Conservation (phyloP, 176 grass and related monocot species). For the Rhynchospora breviuscula region DNA sequence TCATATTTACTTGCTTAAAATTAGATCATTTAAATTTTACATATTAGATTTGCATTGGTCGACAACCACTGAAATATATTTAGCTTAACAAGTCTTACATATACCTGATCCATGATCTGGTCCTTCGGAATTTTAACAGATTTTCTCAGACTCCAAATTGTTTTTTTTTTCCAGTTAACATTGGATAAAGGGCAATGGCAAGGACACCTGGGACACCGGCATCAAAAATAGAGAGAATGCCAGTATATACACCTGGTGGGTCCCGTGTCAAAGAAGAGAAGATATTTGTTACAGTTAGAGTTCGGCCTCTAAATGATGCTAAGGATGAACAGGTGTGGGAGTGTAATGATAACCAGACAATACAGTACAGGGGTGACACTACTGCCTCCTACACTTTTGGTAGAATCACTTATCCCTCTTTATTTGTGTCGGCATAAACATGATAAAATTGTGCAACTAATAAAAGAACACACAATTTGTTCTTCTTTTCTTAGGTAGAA, state of each 20-base stretch:
- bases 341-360: conserved; percentile 61
- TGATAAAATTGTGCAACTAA: too few relatives aligned
- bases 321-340: conserved; percentile 77
- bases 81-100: neutral
- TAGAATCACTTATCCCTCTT: conserved; percentile 23
- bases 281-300: conserved; percentile 95
- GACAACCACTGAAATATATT: neutral
- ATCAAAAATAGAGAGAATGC: conserved; percentile 65
- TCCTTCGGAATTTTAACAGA: neutral
- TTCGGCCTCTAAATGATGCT: conserved; percentile 50
- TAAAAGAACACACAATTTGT: too few relatives aligned
- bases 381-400: conserved; percentile 78
- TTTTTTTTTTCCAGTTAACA: neutral
- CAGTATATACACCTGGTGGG: conserved; percentile 59
- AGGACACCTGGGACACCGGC: conserved; percentile 54
- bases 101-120: neutral
- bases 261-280: conserved; percentile 85
- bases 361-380: conserved; percentile 60
- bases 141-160: neutral
- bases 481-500: conserved; percentile 11
- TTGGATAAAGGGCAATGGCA: conserved; percentile 22
- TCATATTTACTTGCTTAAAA: too few relatives aligned
- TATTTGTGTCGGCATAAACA: neutral
- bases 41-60: neutral
- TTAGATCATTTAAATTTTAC: neutral